phyloP scores from a whole-genome alignment of 1,139 yeast species.

The Kodamaea derodonti region DNA sequence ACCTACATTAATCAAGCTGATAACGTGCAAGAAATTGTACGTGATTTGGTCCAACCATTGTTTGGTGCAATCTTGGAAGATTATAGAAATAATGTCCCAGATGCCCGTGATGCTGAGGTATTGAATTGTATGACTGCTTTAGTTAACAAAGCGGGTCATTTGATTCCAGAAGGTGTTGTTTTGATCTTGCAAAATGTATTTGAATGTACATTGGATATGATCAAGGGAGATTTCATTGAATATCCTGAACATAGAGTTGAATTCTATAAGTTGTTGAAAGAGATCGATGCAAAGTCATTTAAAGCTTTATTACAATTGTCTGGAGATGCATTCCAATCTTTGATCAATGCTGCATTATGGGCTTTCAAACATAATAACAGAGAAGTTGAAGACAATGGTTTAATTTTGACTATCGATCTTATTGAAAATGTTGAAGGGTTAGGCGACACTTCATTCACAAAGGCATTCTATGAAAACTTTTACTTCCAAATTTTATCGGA shows the following conservation, averaged over 20 bases:
- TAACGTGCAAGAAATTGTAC: constrained; percentile 79
- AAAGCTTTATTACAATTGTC: constrained; percentile 84
- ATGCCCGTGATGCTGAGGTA: constrained; percentile 97
- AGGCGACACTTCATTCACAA: constrained; percentile 73
- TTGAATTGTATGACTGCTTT: constrained; percentile 91
- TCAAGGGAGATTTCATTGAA: constrained; percentile 90
- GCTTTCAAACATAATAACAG: constrained; percentile 96
- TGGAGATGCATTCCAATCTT: constrained; percentile 86
- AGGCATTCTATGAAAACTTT: constrained; percentile 83
- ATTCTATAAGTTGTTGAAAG: constrained; percentile 83
- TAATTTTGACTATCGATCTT: constrained; percentile 75
- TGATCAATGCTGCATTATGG: constrained; percentile 94
- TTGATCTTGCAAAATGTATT: constrained; percentile 85
- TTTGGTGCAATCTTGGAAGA: constrained; percentile 86
- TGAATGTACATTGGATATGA: constrained; percentile 93
- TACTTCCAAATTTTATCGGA: constrained; percentile 89
- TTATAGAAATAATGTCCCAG: constrained; percentile 84
- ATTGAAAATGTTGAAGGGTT: constrained; percentile 77
- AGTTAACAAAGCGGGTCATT: constrained; percentile 78
- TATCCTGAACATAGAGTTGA: constrained; percentile 98
- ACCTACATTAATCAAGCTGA: constrained; percentile 85
- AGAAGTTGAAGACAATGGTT: constrained; percentile 90
- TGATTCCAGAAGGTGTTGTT: constrained; percentile 89
- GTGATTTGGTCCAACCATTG: constrained; percentile 79
- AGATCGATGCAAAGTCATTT: constrained; percentile 82